A percentile compares a stretch with the other conserved stretches of the same genome.
Conservation (phyloP, 495 filamentous ascomycete species). For the Penicillium cataractarum region DNA sequence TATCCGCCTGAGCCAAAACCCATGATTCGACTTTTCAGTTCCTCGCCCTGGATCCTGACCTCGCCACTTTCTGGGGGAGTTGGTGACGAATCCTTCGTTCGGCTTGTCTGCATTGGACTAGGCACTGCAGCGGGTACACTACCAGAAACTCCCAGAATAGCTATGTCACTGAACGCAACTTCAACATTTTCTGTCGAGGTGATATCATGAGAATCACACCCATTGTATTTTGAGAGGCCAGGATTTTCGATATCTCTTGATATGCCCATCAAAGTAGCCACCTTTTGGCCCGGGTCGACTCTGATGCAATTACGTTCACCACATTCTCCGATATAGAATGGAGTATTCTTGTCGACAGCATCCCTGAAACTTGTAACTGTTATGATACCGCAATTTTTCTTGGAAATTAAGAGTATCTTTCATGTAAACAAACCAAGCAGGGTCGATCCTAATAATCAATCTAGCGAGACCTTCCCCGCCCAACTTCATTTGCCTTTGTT, state of each 20-base stretch:
- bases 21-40: not conserved
- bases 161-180: not conserved
- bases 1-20: not conserved
- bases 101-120: not conserved
- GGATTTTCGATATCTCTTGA: not conserved
- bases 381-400: too few relatives aligned
- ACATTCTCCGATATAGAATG: not conserved
- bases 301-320: not conserved
- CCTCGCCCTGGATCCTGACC: not conserved
- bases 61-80: not conserved
- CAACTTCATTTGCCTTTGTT: too few relatives aligned
- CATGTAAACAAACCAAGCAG: too few relatives aligned
- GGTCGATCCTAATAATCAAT: too few relatives aligned
- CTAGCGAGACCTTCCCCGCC: too few relatives aligned
- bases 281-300: not conserved
- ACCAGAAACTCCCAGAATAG: not conserved
- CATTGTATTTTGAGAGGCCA: not conserved
- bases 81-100: not conserved
- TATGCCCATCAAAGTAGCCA: not conserved
- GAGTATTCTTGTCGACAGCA: not conserved
- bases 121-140: not conserved
- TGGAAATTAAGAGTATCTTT: too few relatives aligned
- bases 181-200: not conserved
- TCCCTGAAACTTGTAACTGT: not conserved
- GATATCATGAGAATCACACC: not conserved